phyloP scores from a whole-genome alignment of 176 grass and related monocot genomes.

The Aegilops bicornis region DNA sequence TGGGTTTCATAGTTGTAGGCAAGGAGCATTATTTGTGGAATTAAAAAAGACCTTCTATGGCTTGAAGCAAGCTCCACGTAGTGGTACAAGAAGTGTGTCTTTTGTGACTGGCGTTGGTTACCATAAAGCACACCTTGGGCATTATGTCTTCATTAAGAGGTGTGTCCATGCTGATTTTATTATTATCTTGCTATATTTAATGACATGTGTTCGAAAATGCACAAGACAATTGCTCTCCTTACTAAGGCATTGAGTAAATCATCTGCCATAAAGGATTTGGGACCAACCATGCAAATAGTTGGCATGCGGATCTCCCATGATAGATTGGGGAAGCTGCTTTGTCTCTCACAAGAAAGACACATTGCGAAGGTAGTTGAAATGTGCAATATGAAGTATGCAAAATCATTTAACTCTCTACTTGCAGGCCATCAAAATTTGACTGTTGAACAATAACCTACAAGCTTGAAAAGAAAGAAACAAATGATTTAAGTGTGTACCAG shows the following conservation, averaged over 20 bases:
- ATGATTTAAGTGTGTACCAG: not conserved
- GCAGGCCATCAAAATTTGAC: not conserved
- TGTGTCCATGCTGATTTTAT: not conserved
- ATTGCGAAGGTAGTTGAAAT: not conserved
- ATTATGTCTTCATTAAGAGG: constrained; percentile 23
- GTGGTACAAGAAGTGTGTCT: constrained; percentile 5
- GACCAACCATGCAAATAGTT: not conserved
- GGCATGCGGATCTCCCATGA: not conserved
- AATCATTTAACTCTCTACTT: not conserved
- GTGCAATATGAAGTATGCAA: not conserved
- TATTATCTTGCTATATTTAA: not conserved
- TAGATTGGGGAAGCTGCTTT: not conserved
- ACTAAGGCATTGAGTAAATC: not conserved
- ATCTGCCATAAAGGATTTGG: constrained; percentile 25
- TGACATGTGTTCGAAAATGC: not conserved
- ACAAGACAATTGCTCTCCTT: not conserved
- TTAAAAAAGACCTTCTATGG: not conserved
- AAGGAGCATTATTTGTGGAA: constrained; percentile 2
- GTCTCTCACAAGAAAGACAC: not conserved
- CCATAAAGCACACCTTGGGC: not conserved
- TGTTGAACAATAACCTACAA: not conserved
- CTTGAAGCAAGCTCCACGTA: constrained; percentile 24
- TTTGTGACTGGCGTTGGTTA: not conserved
- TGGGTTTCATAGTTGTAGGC: not conserved
- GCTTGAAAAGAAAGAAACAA: not conserved